Conservation (phyloP, 305 asterid species). For the Ruellia speciosa region DNA sequence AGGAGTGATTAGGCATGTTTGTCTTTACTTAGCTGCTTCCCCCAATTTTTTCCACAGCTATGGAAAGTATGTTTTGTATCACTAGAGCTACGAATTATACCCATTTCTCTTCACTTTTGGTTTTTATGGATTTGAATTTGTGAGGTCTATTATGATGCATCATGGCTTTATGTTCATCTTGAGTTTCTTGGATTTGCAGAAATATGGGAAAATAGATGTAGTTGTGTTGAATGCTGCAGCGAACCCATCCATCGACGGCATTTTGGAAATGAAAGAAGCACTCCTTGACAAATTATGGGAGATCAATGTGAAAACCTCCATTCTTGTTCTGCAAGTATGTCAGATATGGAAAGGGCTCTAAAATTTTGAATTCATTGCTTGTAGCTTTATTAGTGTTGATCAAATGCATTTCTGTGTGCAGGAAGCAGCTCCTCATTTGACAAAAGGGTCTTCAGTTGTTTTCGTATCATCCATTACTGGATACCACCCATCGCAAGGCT, state of each 20-base stretch:
- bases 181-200: conserved; percentile 35
- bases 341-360: background rate
- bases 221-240: conserved; percentile 90
- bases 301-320: conserved; percentile 66
- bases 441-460: conserved; percentile 63
- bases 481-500: conserved; percentile 42
- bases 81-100: too few species aligned
- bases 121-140: background rate
- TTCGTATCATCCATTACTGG: conserved; percentile 58
- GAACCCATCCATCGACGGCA: conserved; percentile 58
- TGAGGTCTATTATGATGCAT: conserved; percentile 4
- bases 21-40: too few species aligned
- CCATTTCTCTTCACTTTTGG: too few species aligned
- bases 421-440: conserved; percentile 73
- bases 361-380: background rate
- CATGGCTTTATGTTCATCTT: background rate
- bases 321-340: conserved; percentile 77
- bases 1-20: too few species aligned
- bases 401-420: conserved; percentile 19
- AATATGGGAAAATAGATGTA: conserved; percentile 72
- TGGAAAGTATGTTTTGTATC: too few species aligned
- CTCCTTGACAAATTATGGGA: conserved; percentile 94
- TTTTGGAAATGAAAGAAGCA: conserved; percentile 62
- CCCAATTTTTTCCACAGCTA: too few species aligned
- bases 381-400: background rate